Percentiles rank a stretch among this genome's conserved stretches.
Conservation (phyloP, 208 protist species). For the Porcisia hertigi region DNA sequence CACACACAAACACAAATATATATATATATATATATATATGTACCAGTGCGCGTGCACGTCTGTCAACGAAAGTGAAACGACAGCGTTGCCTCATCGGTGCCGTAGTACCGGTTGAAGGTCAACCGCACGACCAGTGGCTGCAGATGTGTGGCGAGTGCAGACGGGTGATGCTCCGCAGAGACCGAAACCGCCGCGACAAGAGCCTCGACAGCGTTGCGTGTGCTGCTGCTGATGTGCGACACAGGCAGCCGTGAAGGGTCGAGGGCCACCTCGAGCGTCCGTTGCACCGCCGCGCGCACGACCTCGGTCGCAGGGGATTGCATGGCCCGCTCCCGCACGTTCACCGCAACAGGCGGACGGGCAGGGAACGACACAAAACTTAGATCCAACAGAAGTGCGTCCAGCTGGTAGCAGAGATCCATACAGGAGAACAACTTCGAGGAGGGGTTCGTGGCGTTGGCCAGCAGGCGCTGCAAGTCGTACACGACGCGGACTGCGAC, state of each 20-base stretch:
- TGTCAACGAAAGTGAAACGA: slow-evolving; percentile 29
- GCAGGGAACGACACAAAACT: slow-evolving; percentile 53
- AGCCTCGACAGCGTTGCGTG: slow-evolving; percentile 64
- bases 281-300: slow-evolving; percentile 47
- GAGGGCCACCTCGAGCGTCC: slow-evolving; percentile 53
- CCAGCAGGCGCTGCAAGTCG: slow-evolving; percentile 51
- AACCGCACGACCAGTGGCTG: slow-evolving; percentile 64
- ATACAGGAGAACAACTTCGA: slow-evolving; percentile 47
- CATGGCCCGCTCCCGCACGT: slow-evolving; percentile 26
- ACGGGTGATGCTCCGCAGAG: slow-evolving; percentile 30
- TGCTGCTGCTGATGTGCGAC: slow-evolving; percentile 52
- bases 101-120: slow-evolving; percentile 88
- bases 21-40: background rate
- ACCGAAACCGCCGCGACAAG: slow-evolving; percentile 60
- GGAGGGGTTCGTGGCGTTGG: slow-evolving; percentile 2
- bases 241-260: slow-evolving; percentile 55
- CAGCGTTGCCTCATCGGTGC: slow-evolving; percentile 33
- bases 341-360: slow-evolving; percentile 11
- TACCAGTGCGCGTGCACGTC: background rate
- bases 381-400: slow-evolving; percentile 65
- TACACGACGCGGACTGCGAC: slow-evolving; percentile 50
- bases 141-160: slow-evolving; percentile 43
- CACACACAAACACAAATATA: background rate
- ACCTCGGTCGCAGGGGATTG: slow-evolving; percentile 26
- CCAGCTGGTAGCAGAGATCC: slow-evolving; percentile 63